Evolutionary conservation across 192 early-diverging fungal species (phyloP), one percentile per base, ranked within the genome.

Genomic region (Dimargaris cristalligena): DNA sequence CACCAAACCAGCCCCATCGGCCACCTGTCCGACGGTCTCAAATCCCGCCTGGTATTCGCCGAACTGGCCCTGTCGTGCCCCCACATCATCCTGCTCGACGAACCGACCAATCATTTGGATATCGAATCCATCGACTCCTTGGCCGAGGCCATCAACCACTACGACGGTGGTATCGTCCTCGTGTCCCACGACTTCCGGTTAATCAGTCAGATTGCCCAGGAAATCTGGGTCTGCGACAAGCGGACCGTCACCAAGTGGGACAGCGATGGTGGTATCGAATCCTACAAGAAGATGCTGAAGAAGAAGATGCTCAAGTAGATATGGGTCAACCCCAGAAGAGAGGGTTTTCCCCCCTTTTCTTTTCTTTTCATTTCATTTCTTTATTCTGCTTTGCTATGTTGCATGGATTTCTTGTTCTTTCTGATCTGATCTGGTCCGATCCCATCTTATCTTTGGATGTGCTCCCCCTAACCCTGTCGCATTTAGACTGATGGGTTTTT

Each of bases 131-230:
- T 99, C 62, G 93, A 97, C 68, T 85, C 87, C 28, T 72, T 99
- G 57, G 95, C 95, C 29, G 79, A 91, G 23, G 95, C 95, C 38
- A 97, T 99, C 79, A 94, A 94, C 68, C 66, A 68, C 55, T 99
- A 90, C 72, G 83, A 84, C 62, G 95, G 95, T 44, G 95, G 95
- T 66, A 89, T 97, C 60, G 93, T 99, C 25, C 78, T 99, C 33
- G 95, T 99, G 58, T 90, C 87, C 61, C 95, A 99, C 86, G 95
- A 99, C 78, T 99, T 99, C 84, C 78, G 95, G 63, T 75, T 99
- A 52, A 93, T 99, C 65, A 82, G 79, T 52, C 92, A 99, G 75
- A 89, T 99, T 64, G 95, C 93, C 38, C 68, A 91, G 67, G 81
- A 97, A 65, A 94, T 99, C 54, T 90, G 84, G 83, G 78, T 91